Evolutionary conservation across 768 basidiomycete species (phyloP).

Genomic region (Leccinum variicolor): DNA sequence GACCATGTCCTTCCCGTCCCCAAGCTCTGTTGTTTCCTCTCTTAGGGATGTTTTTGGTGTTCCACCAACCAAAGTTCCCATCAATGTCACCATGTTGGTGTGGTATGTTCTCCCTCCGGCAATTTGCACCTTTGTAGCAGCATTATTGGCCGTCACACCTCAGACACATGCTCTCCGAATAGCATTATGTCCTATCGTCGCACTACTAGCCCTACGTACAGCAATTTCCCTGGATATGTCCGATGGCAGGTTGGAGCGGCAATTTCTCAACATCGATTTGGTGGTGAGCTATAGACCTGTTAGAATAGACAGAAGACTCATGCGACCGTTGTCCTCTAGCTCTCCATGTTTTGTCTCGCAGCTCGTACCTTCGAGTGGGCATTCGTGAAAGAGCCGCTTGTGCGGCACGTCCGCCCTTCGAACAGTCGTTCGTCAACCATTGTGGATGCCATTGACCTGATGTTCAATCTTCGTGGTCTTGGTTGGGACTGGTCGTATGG

Average conservation of each 20-base stretch:
- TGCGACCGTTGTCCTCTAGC: neutral
- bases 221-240: conserved; percentile 19
- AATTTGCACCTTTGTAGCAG: conserved; percentile 44
- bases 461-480: conserved; percentile 49
- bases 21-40: neutral
- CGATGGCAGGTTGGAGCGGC: neutral
- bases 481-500: conserved; percentile 59
- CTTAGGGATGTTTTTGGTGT: conserved; percentile 2
- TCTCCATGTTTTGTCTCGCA: conserved; percentile 9
- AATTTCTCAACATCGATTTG: conserved; percentile 7
- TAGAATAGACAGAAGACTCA: neutral
- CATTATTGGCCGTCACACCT: conserved; percentile 47
- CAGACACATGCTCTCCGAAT: conserved; percentile 42
- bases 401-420: conserved; percentile 10
- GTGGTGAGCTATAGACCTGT: conserved; percentile 4
- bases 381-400: conserved; percentile 6
- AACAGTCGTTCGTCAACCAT: neutral
- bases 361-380: conserved; percentile 20
- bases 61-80: conserved; percentile 15
- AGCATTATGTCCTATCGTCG: conserved; percentile 44
- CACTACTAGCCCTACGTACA: conserved; percentile 41
- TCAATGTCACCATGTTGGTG: conserved; percentile 33
- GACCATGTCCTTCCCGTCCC: neutral
- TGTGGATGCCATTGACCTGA: conserved; percentile 48
- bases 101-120: conserved; percentile 41